These are phyloP conservation scores for Trichoderma harzianum DNA, from an alignment of 2,329 filamentous ascomycete species.

Conservation along the genomic window DNA sequence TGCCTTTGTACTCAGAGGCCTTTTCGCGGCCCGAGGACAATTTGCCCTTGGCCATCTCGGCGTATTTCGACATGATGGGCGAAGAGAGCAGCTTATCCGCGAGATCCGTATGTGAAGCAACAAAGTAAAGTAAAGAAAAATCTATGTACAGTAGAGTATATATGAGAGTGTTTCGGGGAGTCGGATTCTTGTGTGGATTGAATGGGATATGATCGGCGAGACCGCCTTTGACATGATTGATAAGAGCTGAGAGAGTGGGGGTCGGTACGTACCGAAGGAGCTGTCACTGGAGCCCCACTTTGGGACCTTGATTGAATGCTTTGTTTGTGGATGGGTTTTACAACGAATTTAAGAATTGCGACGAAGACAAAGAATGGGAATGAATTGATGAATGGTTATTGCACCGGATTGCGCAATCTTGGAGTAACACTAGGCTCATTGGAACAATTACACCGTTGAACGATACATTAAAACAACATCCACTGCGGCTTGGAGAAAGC, in stretches of 20 bases:
- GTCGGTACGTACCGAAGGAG: constrained; percentile 1
- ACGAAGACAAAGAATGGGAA: neutral
- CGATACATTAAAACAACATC: neutral
- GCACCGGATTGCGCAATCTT: too few species aligned
- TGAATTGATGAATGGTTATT: neutral
- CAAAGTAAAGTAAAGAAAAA: neutral
- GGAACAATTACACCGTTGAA: neutral
- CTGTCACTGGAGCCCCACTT: neutral
- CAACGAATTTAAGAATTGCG: neutral
- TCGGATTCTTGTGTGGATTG: neutral
- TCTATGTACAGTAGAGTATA: neutral
- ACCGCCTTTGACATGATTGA: constrained; percentile 1
- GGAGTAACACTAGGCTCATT: too few species aligned
- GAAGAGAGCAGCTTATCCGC: neutral
- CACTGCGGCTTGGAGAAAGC: neutral
- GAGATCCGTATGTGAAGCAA: neutral
- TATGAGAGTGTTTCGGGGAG: neutral
- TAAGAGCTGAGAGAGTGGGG: constrained; percentile 2
- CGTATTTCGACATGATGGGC: constrained; percentile 43
- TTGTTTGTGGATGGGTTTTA: neutral
- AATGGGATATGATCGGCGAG: constrained; percentile 4
- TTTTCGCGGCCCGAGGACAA: constrained; percentile 20
- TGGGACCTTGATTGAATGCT: neutral
- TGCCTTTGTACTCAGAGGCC: constrained; percentile 15
- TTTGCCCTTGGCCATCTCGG: constrained; percentile 39